Evolutionary conservation across 2,329 filamentous ascomycete species (phyloP).

Genomic region (Aphanocladium album): DNA sequence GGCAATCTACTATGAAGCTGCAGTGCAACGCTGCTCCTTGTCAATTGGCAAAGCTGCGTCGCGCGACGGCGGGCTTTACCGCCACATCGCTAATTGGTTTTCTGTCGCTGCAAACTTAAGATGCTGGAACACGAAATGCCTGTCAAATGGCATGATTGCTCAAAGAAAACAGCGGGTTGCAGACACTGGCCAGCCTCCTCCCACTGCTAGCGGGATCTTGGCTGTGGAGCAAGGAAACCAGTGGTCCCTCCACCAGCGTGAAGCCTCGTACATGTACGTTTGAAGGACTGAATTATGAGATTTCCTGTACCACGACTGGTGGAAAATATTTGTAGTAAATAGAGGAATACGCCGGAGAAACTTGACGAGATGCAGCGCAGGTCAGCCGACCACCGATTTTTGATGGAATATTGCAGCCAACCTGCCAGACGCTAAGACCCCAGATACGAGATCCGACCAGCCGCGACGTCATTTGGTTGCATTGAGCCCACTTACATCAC

Average conservation of each 20-base stretch:
- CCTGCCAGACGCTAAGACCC: neutral
- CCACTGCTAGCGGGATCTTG: neutral
- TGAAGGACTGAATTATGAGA: neutral
- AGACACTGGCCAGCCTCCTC: neutral
- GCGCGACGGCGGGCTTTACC: neutral
- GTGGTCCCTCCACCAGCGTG: too few species aligned
- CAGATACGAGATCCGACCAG: neutral
- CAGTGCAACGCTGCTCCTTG: neutral
- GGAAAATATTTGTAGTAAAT: neutral
- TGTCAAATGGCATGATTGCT: neutral
- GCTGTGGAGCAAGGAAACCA: neutral
- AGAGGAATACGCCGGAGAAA: neutral
- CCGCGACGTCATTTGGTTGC: neutral
- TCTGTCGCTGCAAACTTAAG: neutral
- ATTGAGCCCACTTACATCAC: neutral
- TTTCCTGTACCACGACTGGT: neutral
- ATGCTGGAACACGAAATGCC: neutral
- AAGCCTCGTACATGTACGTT: too few species aligned
- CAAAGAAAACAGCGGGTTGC: neutral
- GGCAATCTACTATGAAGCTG: neutral
- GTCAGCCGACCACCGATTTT: neutral
- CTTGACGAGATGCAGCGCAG: neutral
- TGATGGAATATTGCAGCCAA: neutral
- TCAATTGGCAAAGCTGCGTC: neutral
- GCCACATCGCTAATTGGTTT: neutral